Conservation (phyloP, 176 grass and related monocot species). For the Avena insularis region DNA sequence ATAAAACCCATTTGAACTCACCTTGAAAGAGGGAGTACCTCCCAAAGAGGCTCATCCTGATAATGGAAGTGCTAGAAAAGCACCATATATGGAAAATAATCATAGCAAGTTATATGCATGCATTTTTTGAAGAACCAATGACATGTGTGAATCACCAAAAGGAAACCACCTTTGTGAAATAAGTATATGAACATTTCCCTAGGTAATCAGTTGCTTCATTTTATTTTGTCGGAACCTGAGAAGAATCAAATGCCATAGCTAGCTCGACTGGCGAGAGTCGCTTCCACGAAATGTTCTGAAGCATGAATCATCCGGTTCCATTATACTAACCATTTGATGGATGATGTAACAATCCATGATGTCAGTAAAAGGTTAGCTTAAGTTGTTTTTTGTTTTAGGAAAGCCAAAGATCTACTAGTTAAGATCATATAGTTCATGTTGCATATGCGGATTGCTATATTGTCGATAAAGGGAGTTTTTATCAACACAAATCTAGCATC, state of each 20-base stretch:
- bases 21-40: background rate
- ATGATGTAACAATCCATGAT: background rate
- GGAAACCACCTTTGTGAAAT: background rate
- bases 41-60: background rate
- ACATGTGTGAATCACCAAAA: background rate
- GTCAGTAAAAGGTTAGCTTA: background rate
- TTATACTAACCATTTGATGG: background rate
- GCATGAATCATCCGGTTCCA: background rate
- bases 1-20: background rate
- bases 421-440: background rate
- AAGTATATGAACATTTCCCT: background rate
- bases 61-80: background rate
- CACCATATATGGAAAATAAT: background rate
- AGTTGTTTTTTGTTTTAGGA: background rate
- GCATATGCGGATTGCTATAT: no score
- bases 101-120: background rate
- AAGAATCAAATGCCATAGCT: background rate
- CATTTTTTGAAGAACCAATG: background rate
- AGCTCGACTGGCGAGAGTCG: background rate
- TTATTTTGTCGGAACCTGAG: background rate
- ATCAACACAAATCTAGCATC: no score
- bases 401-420: background rate
- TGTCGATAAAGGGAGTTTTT: no score
- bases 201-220: background rate
- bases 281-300: background rate